A percentile compares a stretch with the other conserved stretches of the same genome.
These are phyloP conservation scores for Isatis tinctoria DNA, from an alignment of 345 rosid genomes.

Conservation along the genomic window DNA sequence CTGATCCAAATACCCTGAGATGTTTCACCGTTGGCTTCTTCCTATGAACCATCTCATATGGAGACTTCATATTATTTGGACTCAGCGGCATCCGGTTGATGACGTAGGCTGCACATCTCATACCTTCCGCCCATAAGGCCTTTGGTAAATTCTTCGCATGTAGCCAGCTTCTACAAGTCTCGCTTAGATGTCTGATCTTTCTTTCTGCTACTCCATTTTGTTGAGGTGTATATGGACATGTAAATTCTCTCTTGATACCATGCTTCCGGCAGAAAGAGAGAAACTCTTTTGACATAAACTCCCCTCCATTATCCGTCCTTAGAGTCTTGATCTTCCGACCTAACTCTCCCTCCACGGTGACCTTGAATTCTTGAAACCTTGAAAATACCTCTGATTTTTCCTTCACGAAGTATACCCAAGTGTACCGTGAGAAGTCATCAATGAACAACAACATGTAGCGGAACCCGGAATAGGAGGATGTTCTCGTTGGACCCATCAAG, in stretches of 20 bases:
- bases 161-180: slow-evolving; percentile 1
- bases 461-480: no score
- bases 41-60: not conserved
- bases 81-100: no score
- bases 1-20: not conserved
- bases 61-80: not conserved
- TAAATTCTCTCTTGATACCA: not conserved
- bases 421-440: no score
- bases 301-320: no score
- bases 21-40: slow-evolving; percentile 8
- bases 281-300: not conserved
- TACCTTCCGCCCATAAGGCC: not conserved
- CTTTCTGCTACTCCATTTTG: not conserved
- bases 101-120: not conserved
- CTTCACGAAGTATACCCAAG: no score
- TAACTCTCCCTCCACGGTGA: no score
- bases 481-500: no score
- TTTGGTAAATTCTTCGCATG: not conserved
- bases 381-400: no score
- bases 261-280: not conserved
- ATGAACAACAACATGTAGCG: no score
- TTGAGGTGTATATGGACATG: not conserved
- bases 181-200: not conserved
- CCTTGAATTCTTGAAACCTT: no score
- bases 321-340: no score